Base-by-base conservation (phyloP, 1,284 basidiomycete genomes). In the Ceratobasidium sp. region DNA sequence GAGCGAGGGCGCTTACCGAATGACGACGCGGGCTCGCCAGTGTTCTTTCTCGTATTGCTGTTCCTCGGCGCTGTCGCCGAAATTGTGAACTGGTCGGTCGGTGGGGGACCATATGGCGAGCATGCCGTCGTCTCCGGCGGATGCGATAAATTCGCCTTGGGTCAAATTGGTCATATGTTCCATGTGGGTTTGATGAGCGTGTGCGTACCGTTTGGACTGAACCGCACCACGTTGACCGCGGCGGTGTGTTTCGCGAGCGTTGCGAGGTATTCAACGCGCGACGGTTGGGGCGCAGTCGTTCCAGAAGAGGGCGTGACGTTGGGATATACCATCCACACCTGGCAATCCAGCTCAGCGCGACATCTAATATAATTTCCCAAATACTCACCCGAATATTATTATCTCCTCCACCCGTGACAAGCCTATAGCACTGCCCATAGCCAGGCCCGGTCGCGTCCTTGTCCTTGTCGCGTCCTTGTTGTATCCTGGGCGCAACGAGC, bases 331-430 rank as follows among this genome's bases (percentile, higher is more conserved):
- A 95, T 92, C 96, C 96, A 98, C 79, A 98, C 84, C 96, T 97
- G 79, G 45, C 28, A 45, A 54, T 28, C 77, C 35, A 26, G 53
- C 45, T 47, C n/a, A 53, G 58, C 39, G 51, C 58, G 6, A 23
- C 20, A 37, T 28, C 60, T 42, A 42, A 42, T n/a, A 17, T 3
- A 10, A 73, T 26, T 67, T 76, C 26, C 5, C n/a, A n/a, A 37
- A 68, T 78, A 89, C 94, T 84, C 81, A 98, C 96, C 83, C 97
- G 87, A 81, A 99, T 95, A 86, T 97, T 94, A 83, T 97, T 98
- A 83, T 99, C 97, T 82, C 97, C 97, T 61, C 97, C 97, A 11
- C 93, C 96, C 0, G 98, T 99, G 0, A 97, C 97, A 98, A 99
- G 63, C 68, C 91, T 88, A 83, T 93, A 91, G 11, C 85, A 85